Evolutionary conservation across 148 eudicot genomes (phyloP), one percentile per base, ranked within the genome.

Genomic region (Nyssa sinensis): DNA sequence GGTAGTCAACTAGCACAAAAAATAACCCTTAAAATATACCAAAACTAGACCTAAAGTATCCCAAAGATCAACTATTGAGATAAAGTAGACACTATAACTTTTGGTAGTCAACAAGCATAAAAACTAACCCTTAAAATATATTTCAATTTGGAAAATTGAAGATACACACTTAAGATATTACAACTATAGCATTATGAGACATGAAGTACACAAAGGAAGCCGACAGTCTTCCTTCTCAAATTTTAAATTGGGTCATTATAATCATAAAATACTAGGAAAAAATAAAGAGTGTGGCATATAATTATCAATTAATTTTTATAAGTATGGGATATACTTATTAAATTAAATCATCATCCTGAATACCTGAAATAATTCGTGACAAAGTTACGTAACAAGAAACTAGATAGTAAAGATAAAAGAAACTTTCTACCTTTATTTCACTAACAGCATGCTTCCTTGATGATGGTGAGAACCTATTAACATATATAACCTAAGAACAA

Each of bases 381-480:
- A 60, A 61, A 28, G 24, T 32, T 47, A 44, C 44, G 16, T 7
- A 32, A 59, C 77, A 69, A 65, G 55, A 70, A 47, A 35, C 25
- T 21, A 66, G 49, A 7, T 6, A 70, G 41, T 30, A 49, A 59
- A 58, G 24, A 21, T 32, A 76, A 79, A 61, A 73, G 68, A 71
- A 74, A 61, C 70, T 73, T 75, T 67, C 70, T 92, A 95, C 98
- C 98, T 95, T 92, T 88, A 95, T 95, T 84, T 95, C 98, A 79
- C 74, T 85, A 31, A 95, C 86, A 51, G 97, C 98, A 67, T 90
- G 85, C 89, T 90, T 95, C 79, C 97, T 84, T 64, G 98, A 95
- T 71, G 88, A 81, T 33, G 85, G 84, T 64, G 94, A 89, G 80
- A 89, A 95, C 81, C 98, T 90, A 84, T 92, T 88, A 31, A 92